Percentiles rank a stretch among this genome's conserved stretches.
Evolutionary conservation across 2,329 filamentous ascomycete genomes (phyloP).

Genomic region (Epichloe aotearoae): DNA sequence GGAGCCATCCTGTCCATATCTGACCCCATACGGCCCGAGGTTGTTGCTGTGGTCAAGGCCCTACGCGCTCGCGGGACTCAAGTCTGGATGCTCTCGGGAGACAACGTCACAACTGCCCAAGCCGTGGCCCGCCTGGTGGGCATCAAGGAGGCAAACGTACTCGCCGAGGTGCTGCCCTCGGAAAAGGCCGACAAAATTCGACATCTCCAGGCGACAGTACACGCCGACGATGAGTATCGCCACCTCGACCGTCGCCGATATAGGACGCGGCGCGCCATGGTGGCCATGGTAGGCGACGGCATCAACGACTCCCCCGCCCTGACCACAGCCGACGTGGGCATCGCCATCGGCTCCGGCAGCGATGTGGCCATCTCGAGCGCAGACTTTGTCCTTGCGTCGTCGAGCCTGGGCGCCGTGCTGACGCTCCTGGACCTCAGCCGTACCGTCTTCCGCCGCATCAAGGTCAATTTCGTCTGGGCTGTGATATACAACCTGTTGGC

Average conservation of each 20-base stretch:
- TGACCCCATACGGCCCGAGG: slow-evolving; percentile 68
- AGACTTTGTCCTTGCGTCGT: slow-evolving; percentile 69
- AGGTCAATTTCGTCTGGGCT: slow-evolving; percentile 79
- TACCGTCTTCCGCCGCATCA: slow-evolving; percentile 63
- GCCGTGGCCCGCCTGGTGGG: slow-evolving; percentile 67
- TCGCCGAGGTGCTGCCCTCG: slow-evolving; percentile 75
- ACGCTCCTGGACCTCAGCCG: slow-evolving; percentile 60
- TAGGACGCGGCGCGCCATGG: slow-evolving; percentile 30
- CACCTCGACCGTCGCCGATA: slow-evolving; percentile 10
- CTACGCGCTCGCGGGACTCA: slow-evolving; percentile 53
- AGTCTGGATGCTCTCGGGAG: slow-evolving; percentile 88
- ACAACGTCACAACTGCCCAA: slow-evolving; percentile 72
- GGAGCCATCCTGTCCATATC: slow-evolving; percentile 61
- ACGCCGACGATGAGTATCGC: slow-evolving; percentile 16
- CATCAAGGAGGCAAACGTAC: slow-evolving; percentile 60
- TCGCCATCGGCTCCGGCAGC: slow-evolving; percentile 71
- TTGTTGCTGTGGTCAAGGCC: slow-evolving; percentile 47
- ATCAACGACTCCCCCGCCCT: slow-evolving; percentile 83
- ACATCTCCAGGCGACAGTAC: slow-evolving; percentile 42
- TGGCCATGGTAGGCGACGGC: slow-evolving; percentile 82
- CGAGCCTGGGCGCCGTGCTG: slow-evolving; percentile 54
- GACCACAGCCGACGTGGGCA: slow-evolving; percentile 66
- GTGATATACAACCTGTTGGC: slow-evolving; percentile 68
- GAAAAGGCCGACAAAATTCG: slow-evolving; percentile 65
- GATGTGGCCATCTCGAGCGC: slow-evolving; percentile 75